These are phyloP conservation scores for Tilletia walkeri DNA, from an alignment of 1,284 basidiomycete species.

Conservation along the genomic window DNA sequence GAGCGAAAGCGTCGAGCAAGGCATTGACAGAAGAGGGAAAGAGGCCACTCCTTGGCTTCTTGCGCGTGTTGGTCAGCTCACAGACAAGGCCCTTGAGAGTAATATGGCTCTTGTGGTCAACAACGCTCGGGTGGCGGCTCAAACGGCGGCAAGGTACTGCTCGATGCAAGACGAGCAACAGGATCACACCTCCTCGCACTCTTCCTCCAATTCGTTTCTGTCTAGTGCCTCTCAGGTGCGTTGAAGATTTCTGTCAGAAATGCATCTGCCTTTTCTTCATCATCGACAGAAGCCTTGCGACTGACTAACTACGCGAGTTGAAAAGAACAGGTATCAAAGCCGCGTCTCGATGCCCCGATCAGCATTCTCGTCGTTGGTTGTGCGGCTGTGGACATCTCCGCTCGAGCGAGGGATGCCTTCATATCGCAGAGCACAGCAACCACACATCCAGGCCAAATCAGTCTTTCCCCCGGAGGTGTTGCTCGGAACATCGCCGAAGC, in stretches of 20 bases:
- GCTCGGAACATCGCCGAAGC: conserved; percentile 91
- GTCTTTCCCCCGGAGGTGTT: conserved; percentile 80
- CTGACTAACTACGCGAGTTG: background rate
- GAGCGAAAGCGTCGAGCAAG: conserved; percentile 75
- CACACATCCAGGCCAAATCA: conserved; percentile 76
- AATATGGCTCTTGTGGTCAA: conserved; percentile 89
- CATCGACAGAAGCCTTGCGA: background rate
- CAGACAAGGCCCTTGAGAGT: conserved; percentile 62
- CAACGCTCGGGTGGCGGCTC: conserved; percentile 79
- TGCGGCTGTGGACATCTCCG: conserved; percentile 50
- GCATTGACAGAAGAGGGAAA: conserved; percentile 78
- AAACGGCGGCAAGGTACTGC: conserved; percentile 66
- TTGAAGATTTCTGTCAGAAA: no score
- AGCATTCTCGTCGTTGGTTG: conserved; percentile 38
- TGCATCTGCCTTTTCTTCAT: background rate
- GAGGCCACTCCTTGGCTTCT: conserved; percentile 95
- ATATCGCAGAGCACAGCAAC: conserved; percentile 50
- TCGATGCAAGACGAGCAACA: no score
- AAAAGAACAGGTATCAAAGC: no score
- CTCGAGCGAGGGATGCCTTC: conserved; percentile 21
- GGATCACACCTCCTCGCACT: no score
- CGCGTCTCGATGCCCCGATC: conserved; percentile 17
- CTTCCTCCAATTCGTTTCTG: no score
- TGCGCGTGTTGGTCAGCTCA: conserved; percentile 77
- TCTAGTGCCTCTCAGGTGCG: no score